Base-by-base conservation (phyloP, 2,329 filamentous ascomycete genomes). In the Leptoxyphium fumago region DNA sequence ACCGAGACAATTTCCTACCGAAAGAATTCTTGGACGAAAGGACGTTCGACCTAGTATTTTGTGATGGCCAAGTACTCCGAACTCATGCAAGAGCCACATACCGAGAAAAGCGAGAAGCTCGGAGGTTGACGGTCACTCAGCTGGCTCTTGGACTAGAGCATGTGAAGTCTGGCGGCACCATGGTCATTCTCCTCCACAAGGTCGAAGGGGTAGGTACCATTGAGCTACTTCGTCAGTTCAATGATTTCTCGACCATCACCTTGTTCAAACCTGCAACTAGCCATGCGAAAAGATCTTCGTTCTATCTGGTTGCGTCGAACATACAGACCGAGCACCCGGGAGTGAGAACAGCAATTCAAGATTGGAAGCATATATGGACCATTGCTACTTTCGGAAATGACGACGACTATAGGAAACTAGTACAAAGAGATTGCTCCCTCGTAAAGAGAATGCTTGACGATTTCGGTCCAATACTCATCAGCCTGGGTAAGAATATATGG, bases 171-270 rank as follows among this genome's bases (percentile, higher is more conserved):
- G 71, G 70, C 0, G 73, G 73, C 0, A 72, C 65, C 0, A 65
- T 78, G 58, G 48, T 78, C 1, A 51, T 72, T 0, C 63, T 76
- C 0, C 52, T 77, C 1, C 72, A 77, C 52, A 68, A 64, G 32
- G 34, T 69, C 1, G 70, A 75, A 26, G 26, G 8, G 5, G 42
- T 34, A 17, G n/a, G 47, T 11, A 46, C 46, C 2, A 14, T 51
- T 4, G n/a, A 18, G 2, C 36, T 52, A 2, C 34, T 55, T 2
- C 17, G 40, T 21, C 34, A 11, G 10, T 54, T 55, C 29, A 29
- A 26, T 44, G 39, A 49, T 36, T 51, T 53, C 34, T 39, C 52
- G 9, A 36, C 38, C 5, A 29, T 55, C 8, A 28, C 46, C 34
- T 41, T 55, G 13, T 55, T 52, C 48, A 55, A 55, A 43, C 46